These are phyloP conservation scores for Xerocomus brunneocitrinus DNA, from an alignment of 768 basidiomycete genomes.

Conservation along the genomic window DNA sequence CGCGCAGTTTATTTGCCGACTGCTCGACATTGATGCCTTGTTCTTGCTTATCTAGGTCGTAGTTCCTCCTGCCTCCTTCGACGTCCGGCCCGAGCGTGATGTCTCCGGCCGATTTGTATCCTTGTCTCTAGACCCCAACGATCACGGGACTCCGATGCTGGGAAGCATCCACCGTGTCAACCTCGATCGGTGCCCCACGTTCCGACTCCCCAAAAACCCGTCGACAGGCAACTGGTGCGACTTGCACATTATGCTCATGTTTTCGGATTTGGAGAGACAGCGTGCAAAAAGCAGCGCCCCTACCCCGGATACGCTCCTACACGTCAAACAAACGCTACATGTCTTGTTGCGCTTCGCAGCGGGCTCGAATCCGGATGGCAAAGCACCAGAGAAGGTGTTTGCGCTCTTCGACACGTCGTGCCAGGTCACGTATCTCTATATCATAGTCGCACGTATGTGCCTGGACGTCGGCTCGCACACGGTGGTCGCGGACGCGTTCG, in stretches of 20 bases:
- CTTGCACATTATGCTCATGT: conserved; percentile 23
- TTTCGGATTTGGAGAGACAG: conserved; percentile 18
- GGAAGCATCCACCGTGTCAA: conserved; percentile 41
- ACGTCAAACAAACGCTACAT: conserved; percentile 31
- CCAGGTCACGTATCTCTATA: conserved; percentile 30
- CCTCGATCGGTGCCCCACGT: conserved; percentile 30
- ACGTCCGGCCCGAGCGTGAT: conserved; percentile 17
- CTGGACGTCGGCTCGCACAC: conserved; percentile 42
- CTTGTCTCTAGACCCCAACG: conserved; percentile 2
- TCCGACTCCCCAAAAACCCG: conserved; percentile 19
- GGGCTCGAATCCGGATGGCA: too few relatives aligned
- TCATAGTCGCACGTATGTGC: conserved; percentile 44
- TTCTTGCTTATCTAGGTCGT: conserved; percentile 15
- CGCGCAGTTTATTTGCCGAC: neutral
- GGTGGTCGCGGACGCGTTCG: conserved; percentile 45
- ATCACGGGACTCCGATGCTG: conserved; percentile 9
- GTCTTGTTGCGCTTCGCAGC: conserved; percentile 18
- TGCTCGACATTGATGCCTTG: neutral
- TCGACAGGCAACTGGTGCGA: conserved; percentile 25
- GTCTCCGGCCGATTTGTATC: conserved; percentile 27
- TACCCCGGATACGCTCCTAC: conserved; percentile 17
- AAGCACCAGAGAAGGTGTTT: conserved; percentile 11
- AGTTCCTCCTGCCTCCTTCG: conserved; percentile 11
- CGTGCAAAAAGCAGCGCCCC: neutral
- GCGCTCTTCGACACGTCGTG: conserved; percentile 13